These are phyloP conservation scores for Teratosphaeria destructans DNA, from an alignment of 2,329 filamentous ascomycete genomes.

Conservation along the genomic window DNA sequence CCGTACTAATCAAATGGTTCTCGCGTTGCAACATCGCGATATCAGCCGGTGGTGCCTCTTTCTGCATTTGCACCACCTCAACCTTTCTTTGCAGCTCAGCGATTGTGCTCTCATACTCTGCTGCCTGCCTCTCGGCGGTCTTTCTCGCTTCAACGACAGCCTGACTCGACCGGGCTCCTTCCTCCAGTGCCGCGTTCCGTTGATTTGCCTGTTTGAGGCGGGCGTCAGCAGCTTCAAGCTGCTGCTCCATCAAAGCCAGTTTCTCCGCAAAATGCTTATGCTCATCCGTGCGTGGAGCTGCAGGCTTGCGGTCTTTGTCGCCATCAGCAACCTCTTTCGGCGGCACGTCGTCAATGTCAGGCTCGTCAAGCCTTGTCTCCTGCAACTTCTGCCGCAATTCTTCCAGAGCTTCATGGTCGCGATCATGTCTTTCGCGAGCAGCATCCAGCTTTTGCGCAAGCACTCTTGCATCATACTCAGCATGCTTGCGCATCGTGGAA, in stretches of 20 bases:
- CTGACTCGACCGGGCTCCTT: slow-evolving; percentile 10
- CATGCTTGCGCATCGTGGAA: slow-evolving; percentile 36
- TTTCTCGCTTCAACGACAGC: slow-evolving; percentile 6
- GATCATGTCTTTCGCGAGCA: slow-evolving; percentile 36
- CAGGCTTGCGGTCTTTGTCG: background rate
- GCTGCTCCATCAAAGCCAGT: slow-evolving; percentile 21
- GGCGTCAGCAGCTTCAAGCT: slow-evolving; percentile 22
- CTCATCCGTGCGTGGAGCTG: slow-evolving; percentile 9
- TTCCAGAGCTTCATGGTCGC: slow-evolving; percentile 37
- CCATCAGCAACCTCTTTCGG: slow-evolving; percentile 3
- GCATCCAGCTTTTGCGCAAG: slow-evolving; percentile 38
- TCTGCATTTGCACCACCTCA: slow-evolving; percentile 12
- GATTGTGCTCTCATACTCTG: slow-evolving; percentile 20
- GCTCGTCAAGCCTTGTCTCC: slow-evolving; percentile 29
- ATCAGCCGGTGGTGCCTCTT: slow-evolving; percentile 22
- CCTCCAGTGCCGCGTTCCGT: slow-evolving; percentile 21
- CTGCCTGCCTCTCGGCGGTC: slow-evolving; percentile 12
- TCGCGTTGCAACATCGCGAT: slow-evolving; percentile 66
- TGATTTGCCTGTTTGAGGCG: slow-evolving; percentile 23
- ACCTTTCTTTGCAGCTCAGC: slow-evolving; percentile 20
- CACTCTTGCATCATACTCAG: slow-evolving; percentile 39
- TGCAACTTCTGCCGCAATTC: slow-evolving; percentile 37
- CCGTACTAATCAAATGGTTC: slow-evolving; percentile 67
- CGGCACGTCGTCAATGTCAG: slow-evolving; percentile 11
- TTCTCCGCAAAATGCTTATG: slow-evolving; percentile 22